These are phyloP conservation scores for Phytophthora pisi DNA, from an alignment of 352 stramenopile species.

Conservation along the genomic window DNA sequence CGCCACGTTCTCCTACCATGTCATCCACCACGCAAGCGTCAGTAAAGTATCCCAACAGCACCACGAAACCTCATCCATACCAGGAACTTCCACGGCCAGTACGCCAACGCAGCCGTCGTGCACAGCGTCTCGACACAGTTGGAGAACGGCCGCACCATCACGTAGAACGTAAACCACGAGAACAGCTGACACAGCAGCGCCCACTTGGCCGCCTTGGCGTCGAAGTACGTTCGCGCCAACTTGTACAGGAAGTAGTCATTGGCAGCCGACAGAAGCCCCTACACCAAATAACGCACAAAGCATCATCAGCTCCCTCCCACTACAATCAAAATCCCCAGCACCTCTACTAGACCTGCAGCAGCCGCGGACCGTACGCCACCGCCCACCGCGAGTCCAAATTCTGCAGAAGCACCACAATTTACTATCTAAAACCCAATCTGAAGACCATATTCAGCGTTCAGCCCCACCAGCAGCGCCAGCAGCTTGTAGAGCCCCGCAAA, in stretches of 20 bases:
- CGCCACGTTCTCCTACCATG: constrained; percentile 25
- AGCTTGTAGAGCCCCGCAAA: constrained; percentile 86
- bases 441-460: background rate
- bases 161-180: constrained; percentile 90
- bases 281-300: background rate
- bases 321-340: background rate
- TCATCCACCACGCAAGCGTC: constrained; percentile 1
- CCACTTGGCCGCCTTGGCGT: constrained; percentile 68
- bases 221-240: constrained; percentile 67
- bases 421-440: background rate
- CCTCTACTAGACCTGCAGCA: constrained; percentile 57
- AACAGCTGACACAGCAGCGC: constrained; percentile 75
- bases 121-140: constrained; percentile 87
- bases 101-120: constrained; percentile 70
- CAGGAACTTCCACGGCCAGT: constrained; percentile 83
- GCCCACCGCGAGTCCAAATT: constrained; percentile 83
- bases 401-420: constrained; percentile 30
- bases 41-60: background rate
- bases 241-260: constrained; percentile 84
- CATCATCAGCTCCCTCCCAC: background rate
- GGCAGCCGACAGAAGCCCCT: constrained; percentile 64
- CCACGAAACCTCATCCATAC: constrained; percentile 24
- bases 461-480: constrained; percentile 59
- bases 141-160: constrained; percentile 86
- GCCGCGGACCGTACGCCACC: constrained; percentile 75